Evolutionary conservation across 1,284 basidiomycete genomes (phyloP).

Genomic region (Anthracocystis panici-leucophaei): DNA sequence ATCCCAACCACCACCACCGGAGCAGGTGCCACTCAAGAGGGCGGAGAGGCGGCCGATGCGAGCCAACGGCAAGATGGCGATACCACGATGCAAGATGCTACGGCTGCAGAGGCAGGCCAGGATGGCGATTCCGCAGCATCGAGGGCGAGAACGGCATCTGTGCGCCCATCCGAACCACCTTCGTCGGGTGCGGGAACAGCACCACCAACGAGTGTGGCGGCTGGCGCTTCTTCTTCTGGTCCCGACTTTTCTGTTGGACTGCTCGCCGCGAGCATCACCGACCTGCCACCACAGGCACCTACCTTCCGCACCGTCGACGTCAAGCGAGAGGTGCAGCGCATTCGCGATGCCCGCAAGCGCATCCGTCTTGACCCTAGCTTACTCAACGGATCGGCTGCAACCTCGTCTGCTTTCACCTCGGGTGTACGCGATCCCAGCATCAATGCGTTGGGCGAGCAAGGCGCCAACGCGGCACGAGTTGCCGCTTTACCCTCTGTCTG

Average conservation of each 20-base stretch:
- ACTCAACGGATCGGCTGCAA: conserved; percentile 18
- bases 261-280: conserved; percentile 77
- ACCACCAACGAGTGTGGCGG: conserved; percentile 10
- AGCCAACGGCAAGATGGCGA: conserved; percentile 37
- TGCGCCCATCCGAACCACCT: conserved; percentile 33
- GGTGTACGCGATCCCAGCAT: conserved; percentile 54
- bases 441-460: conserved; percentile 56
- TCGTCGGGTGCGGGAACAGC: conserved; percentile 21
- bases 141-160: conserved; percentile 30
- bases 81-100: conserved; percentile 42
- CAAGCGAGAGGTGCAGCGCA: conserved; percentile 87
- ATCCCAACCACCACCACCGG: background rate
- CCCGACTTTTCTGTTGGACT: conserved; percentile 52
- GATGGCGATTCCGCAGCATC: conserved; percentile 11
- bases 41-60: conserved; percentile 5
- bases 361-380: conserved; percentile 59
- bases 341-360: conserved; percentile 79
- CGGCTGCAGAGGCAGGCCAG: conserved; percentile 10
- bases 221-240: conserved; percentile 9
- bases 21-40: conserved; percentile 8
- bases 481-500: conserved; percentile 67
- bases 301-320: conserved; percentile 89
- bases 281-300: conserved; percentile 80
- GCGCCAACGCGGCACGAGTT: conserved; percentile 54
- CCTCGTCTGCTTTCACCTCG: conserved; percentile 29